phyloP scores from a whole-genome alignment of 2,329 filamentous ascomycete species.

The Aspergillus transmontanensis region DNA sequence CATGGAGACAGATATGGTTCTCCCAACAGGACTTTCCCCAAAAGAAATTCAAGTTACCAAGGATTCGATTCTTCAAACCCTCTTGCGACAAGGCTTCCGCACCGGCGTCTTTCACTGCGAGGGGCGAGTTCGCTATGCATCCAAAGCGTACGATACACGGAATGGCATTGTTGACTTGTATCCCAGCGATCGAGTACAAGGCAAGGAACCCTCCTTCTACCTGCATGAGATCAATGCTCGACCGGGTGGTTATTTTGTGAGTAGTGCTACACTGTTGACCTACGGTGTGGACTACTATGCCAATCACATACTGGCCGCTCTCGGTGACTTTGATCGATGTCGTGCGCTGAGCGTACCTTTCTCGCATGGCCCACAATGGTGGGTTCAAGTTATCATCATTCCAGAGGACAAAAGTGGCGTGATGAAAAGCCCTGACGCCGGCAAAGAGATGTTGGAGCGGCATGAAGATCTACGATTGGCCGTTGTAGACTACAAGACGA shows the following conservation, averaged over 20 bases:
- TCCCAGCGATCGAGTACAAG: background rate
- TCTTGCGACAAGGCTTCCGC: conserved; percentile 1
- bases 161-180: conserved; percentile 2
- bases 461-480: background rate
- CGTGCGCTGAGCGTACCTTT: conserved; percentile 4
- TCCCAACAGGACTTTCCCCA: conserved; percentile 1
- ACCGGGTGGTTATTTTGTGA: background rate
- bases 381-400: conserved; percentile 1
- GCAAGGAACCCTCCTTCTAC: background rate
- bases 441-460: conserved; percentile 4
- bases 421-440: conserved; percentile 4
- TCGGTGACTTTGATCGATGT: background rate
- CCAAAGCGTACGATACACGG: background rate
- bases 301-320: background rate
- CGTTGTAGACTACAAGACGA: conserved; percentile 1
- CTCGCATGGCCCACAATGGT: conserved; percentile 1
- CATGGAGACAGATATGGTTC: background rate
- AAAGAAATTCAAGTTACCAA: background rate
- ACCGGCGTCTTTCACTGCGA: conserved; percentile 6
- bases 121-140: background rate
- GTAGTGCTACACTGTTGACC: background rate
- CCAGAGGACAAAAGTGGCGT: conserved; percentile 2
- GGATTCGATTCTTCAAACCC: background rate
- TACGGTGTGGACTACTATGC: conserved; percentile 6
- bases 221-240: conserved; percentile 7